Percentiles rank a stretch among this genome's conserved stretches.
These are phyloP conservation scores for Anisodus acutangulus DNA, from an alignment of 257 asterid species.

Conservation along the genomic window DNA sequence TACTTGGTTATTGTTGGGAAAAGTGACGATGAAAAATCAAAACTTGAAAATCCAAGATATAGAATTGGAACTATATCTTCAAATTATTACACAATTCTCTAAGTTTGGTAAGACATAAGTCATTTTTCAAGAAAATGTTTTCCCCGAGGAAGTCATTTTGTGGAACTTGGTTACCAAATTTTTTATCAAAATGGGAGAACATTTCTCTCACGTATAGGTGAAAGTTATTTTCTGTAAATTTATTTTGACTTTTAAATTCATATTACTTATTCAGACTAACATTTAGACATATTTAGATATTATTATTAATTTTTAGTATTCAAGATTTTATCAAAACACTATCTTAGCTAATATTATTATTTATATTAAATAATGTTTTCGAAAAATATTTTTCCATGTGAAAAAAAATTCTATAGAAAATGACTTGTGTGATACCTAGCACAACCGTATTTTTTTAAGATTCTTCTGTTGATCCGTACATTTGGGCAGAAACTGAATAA, in stretches of 20 bases:
- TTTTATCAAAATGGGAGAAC: not conserved
- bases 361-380: not conserved
- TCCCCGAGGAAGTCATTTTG: no score
- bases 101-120: no score
- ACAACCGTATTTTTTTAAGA: not conserved
- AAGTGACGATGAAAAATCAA: not conserved
- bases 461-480: not conserved
- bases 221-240: not conserved
- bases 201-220: not conserved
- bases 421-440: not conserved
- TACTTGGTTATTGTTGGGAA: not conserved
- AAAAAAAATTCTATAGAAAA: not conserved
- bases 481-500: not conserved
- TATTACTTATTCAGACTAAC: not conserved
- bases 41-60: not conserved
- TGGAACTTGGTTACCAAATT: no score
- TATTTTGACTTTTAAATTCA: not conserved
- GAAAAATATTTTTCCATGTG: not conserved
- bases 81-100: not conserved
- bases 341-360: not conserved
- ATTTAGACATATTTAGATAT: no score
- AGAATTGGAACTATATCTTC: no score
- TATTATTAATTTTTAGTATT: not conserved
- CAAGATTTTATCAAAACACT: not conserved
- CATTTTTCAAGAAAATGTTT: no score